Conservation (phyloP, 257 asterid species). For the Ilex asprella region DNA sequence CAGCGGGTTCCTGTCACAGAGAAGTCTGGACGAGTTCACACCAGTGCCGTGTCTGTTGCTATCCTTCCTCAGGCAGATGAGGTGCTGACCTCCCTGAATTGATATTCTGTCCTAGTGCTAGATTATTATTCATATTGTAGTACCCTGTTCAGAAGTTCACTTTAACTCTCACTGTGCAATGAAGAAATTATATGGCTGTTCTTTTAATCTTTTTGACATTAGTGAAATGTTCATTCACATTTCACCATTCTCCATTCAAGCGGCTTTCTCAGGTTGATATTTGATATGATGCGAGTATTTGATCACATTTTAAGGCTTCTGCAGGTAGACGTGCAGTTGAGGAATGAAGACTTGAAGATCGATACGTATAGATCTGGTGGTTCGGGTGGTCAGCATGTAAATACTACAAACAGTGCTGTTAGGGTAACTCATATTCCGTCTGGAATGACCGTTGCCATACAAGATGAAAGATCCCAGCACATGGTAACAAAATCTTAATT, state of each 20-base stretch:
- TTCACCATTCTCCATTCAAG: not conserved
- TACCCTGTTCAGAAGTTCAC: no score
- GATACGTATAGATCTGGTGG: conserved; percentile 97
- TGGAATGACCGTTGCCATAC: conserved; percentile 78
- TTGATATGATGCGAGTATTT: not conserved
- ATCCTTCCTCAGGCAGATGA: conserved; percentile 97
- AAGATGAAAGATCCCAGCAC: conserved; percentile 95
- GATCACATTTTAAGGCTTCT: conserved; percentile 15
- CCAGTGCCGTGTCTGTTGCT: conserved; percentile 93
- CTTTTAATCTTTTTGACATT: not conserved
- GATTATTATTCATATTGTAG: not conserved
- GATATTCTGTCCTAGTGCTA: not conserved
- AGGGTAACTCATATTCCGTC: conserved; percentile 87
- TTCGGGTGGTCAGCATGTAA: conserved; percentile 93
- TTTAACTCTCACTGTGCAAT: no score
- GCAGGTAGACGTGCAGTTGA: conserved; percentile 82
- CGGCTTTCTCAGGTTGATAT: not conserved
- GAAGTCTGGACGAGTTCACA: conserved; percentile 91
- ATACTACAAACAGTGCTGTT: conserved; percentile 95
- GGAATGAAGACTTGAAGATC: conserved; percentile 76
- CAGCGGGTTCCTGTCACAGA: conserved; percentile 96
- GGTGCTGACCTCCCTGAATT: conserved; percentile 33
- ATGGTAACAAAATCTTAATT: conserved; percentile 35
- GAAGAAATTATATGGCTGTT: not conserved
- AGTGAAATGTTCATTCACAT: not conserved